Base-by-base conservation (phyloP, 2,329 filamentous ascomycete species). In the Acarospora socialis region DNA sequence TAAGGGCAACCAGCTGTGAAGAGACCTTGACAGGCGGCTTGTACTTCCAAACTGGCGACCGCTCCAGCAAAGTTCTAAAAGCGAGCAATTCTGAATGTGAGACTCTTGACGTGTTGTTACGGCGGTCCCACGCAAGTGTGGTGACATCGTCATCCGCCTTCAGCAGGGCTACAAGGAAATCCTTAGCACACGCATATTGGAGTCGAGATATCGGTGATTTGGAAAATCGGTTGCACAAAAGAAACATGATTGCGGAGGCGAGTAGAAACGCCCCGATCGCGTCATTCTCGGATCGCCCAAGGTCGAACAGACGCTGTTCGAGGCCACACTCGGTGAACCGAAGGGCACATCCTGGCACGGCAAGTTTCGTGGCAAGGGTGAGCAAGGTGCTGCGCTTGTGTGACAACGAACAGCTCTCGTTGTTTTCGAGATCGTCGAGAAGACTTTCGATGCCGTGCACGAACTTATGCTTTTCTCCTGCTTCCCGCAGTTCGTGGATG, bases 31-130 rank as follows among this genome's bases (percentile, higher is more conserved):
- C 45, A 5, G 67, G 68, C 23, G 53, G 52, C 7, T 58, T 52
- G 1, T 66, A 61, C 25, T 67, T 63, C 79, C 79, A 87, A 2
- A 79, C 53, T 0, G 63, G 50, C 21, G 72, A 59, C 15, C 63
- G 55, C 28, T 65, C 50, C 3, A 82, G 46, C 3, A 59, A 53
- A 2, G 55, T 51, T 36, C 73, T 70, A 24, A 82, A 60, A 0
- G 63, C 58, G 5, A 54, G 43, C 5, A 86, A 48, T 0, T 69
- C 61, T 10, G 56, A 59, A 43, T 74, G 73, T 7, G 68, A 70
- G 18, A 70, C 63, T 46, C 68, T 77, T 0, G 81, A 77, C 48
- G 86, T 63, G 42, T 83, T 84, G 35, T 58, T 70, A 41, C 70
- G 69, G 19, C 74, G 69, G 21, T 81, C 74, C 38, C 66, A 70